Evolutionary conservation across 148 eudicot genomes (phyloP).

Genomic region (Rhododendron kiyosumense): DNA sequence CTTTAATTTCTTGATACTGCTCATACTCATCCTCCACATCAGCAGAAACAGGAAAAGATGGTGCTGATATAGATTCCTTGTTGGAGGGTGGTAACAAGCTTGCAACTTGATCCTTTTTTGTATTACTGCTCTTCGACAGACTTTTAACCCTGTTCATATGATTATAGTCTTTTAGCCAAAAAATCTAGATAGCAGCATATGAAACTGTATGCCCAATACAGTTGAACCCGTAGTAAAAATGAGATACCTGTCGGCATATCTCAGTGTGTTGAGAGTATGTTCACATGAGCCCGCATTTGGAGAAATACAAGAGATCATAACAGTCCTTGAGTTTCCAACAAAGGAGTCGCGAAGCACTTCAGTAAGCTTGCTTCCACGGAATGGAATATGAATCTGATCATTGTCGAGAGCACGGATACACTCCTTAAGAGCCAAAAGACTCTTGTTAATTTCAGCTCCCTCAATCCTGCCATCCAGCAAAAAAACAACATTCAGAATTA

Average conservation of each 20-base stretch:
- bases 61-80: conserved; percentile 53
- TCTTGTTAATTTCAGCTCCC: conserved; percentile 99
- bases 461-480: conserved; percentile 64
- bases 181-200: neutral
- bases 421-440: conserved; percentile 96
- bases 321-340: conserved; percentile 97
- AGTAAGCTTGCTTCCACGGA: conserved; percentile 99
- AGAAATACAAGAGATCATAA: conserved; percentile 98
- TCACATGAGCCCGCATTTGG: conserved; percentile 96
- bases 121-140: conserved; percentile 85
- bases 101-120: conserved; percentile 64
- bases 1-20: conserved; percentile 49
- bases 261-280: conserved; percentile 92
- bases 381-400: conserved; percentile 96
- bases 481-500: neutral
- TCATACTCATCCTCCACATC: conserved; percentile 54
- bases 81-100: conserved; percentile 43
- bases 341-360: conserved; percentile 99
- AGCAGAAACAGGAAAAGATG: conserved; percentile 41
- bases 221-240: conserved; percentile 1
- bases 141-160: conserved; percentile 80
- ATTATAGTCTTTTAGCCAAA: neutral
- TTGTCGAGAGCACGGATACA: conserved; percentile 99
- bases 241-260: conserved; percentile 95
- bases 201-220: neutral